These are phyloP conservation scores for Silene noctiflora DNA, from an alignment of 179 eudicot species.

Conservation along the genomic window DNA sequence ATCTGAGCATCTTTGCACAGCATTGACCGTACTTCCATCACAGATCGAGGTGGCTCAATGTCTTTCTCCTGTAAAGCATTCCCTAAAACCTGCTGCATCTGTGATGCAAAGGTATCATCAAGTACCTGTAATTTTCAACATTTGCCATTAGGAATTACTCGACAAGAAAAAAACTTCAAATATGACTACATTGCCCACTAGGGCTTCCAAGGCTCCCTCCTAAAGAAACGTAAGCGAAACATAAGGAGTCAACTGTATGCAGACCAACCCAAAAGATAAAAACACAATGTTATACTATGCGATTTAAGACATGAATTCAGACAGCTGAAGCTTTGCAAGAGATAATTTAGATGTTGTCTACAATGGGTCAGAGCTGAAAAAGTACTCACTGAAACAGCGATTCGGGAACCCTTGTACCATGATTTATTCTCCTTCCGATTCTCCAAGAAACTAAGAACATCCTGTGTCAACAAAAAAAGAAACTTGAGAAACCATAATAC, in stretches of 20 bases:
- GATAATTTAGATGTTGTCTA: not conserved
- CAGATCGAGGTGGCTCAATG: conserved; percentile 72
- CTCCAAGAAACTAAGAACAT: conserved; percentile 64
- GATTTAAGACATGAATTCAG: not conserved
- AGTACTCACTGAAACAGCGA: conserved; percentile 70
- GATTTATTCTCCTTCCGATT: conserved; percentile 65
- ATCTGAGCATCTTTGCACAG: conserved; percentile 57
- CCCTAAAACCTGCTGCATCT: conserved; percentile 76
- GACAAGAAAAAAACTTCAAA: no score
- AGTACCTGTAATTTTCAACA: conserved; percentile 51
- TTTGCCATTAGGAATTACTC: not conserved
- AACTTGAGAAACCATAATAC: not conserved
- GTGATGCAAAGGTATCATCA: conserved; percentile 80
- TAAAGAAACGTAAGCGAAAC: no score
- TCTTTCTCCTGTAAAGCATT: conserved; percentile 71
- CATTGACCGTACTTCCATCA: conserved; percentile 71
- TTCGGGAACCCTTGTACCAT: conserved; percentile 68
- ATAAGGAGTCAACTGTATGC: not conserved
- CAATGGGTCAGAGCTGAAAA: not conserved
- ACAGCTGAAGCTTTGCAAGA: not conserved
- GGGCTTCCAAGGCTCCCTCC: not conserved
- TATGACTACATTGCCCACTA: not conserved
- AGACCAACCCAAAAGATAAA: not conserved
- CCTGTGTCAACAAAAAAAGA: conserved; percentile 38
- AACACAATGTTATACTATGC: not conserved